Evolutionary conservation across 345 rosid genomes (phyloP).

Genomic region (Corymbia maculata): DNA sequence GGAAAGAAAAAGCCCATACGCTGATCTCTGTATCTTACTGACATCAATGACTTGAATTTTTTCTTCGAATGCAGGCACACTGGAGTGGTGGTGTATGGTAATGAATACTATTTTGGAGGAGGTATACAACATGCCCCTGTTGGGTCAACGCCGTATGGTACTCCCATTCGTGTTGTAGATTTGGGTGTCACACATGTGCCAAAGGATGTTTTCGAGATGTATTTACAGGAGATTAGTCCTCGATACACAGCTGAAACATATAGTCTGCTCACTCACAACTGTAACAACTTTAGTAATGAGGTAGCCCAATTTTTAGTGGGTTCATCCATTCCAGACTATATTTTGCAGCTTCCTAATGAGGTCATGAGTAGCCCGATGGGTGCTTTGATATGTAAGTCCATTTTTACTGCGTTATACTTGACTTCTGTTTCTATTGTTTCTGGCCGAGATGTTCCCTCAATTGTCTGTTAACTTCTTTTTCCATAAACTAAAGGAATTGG

Average conservation of each 20-base stretch:
- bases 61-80: constrained; percentile 56
- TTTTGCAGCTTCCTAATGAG: constrained; percentile 79
- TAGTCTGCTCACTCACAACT: constrained; percentile 75
- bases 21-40: neutral
- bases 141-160: constrained; percentile 78
- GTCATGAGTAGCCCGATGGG: constrained; percentile 97
- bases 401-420: neutral
- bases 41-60: neutral
- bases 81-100: constrained; percentile 74
- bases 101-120: constrained; percentile 82
- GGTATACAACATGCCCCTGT: constrained; percentile 65
- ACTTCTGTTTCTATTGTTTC: neutral
- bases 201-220: constrained; percentile 81
- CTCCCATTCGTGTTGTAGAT: constrained; percentile 55
- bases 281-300: constrained; percentile 92
- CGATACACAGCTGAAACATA: constrained; percentile 84
- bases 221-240: constrained; percentile 73
- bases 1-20: neutral
- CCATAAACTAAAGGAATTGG: neutral
- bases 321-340: constrained; percentile 68
- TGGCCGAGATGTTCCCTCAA: neutral
- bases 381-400: constrained; percentile 64
- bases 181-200: constrained; percentile 82
- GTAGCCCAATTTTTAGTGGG: constrained; percentile 89
- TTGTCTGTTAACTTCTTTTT: neutral